Evolutionary conservation across 495 filamentous ascomycete species (phyloP).

Genomic region (Xylaria castorea): DNA sequence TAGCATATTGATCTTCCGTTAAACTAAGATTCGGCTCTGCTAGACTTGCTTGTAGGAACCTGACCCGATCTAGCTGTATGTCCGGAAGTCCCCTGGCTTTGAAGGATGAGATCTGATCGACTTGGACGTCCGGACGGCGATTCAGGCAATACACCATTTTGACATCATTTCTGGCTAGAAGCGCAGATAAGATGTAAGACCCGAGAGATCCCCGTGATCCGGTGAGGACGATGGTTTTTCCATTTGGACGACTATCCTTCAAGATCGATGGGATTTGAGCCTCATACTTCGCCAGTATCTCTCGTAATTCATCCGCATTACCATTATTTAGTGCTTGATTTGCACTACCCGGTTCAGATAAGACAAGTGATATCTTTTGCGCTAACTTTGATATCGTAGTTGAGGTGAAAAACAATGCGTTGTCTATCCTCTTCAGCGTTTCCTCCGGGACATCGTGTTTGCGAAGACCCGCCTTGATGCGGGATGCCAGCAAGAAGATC

Average conservation of each 20-base stretch:
- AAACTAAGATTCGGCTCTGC: constrained; percentile 37
- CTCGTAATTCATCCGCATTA: background rate
- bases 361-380: constrained; percentile 8
- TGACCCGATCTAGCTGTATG: constrained; percentile 6
- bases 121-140: constrained; percentile 2
- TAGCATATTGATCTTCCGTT: constrained; percentile 29
- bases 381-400: constrained; percentile 12
- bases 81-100: constrained; percentile 17
- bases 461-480: constrained; percentile 25
- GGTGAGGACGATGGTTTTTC: constrained; percentile 15
- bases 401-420: constrained; percentile 16
- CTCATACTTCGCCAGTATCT: constrained; percentile 19
- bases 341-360: constrained; percentile 5
- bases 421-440: constrained; percentile 1
- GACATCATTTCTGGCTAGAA: constrained; percentile 16
- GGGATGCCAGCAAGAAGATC: constrained; percentile 13
- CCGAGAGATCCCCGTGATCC: constrained; percentile 26
- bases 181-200: constrained; percentile 21
- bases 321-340: background rate
- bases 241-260: background rate
- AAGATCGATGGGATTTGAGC: constrained; percentile 9
- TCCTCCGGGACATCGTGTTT: constrained; percentile 10
- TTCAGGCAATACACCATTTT: constrained; percentile 24
- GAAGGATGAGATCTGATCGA: constrained; percentile 15
- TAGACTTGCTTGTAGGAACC: constrained; percentile 32